A percentile compares a stretch with the other conserved stretches of the same genome.
Evolutionary conservation across 441 rosid genomes (phyloP).

Genomic region (Populus tomentosa): DNA sequence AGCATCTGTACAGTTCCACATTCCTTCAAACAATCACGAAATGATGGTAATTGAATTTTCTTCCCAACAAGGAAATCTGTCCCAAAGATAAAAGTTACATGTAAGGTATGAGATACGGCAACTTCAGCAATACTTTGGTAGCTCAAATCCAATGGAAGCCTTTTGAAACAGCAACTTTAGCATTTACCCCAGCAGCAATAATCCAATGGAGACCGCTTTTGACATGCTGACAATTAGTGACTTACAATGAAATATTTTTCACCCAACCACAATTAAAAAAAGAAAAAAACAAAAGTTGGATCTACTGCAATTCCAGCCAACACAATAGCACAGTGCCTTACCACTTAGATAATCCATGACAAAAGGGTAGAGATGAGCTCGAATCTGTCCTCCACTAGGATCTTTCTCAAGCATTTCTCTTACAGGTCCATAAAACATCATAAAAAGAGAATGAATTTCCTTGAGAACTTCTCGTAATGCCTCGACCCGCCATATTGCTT

Average conservation of each 20-base stretch:
- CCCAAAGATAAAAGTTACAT: constrained; percentile 65
- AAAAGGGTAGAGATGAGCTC: constrained; percentile 73
- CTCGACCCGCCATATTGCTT: constrained; percentile 72
- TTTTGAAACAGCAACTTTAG: constrained; percentile 77
- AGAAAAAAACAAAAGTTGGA: constrained; percentile 20
- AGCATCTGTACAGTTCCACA: constrained; percentile 92
- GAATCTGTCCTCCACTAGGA: constrained; percentile 66
- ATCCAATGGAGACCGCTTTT: constrained; percentile 78
- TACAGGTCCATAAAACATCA: constrained; percentile 81
- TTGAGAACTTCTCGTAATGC: constrained; percentile 79
- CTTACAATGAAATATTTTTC: constrained; percentile 59
- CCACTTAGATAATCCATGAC: constrained; percentile 22
- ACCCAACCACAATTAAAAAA: not conserved
- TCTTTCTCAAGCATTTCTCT: constrained; percentile 80
- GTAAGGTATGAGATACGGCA: constrained; percentile 54
- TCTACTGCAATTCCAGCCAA: constrained; percentile 5
- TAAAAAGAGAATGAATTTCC: constrained; percentile 88
- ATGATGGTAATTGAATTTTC: constrained; percentile 87
- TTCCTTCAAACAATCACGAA: constrained; percentile 83
- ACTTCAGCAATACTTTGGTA: constrained; percentile 56
- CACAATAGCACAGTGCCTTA: not conserved
- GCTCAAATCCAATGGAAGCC: constrained; percentile 60
- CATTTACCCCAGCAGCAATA: constrained; percentile 94
- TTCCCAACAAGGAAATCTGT: constrained; percentile 85
- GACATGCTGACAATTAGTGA: constrained; percentile 94